Base-by-base conservation (phyloP, 1,284 basidiomycete species). In the Cryptococcus amylolentus region DNA sequence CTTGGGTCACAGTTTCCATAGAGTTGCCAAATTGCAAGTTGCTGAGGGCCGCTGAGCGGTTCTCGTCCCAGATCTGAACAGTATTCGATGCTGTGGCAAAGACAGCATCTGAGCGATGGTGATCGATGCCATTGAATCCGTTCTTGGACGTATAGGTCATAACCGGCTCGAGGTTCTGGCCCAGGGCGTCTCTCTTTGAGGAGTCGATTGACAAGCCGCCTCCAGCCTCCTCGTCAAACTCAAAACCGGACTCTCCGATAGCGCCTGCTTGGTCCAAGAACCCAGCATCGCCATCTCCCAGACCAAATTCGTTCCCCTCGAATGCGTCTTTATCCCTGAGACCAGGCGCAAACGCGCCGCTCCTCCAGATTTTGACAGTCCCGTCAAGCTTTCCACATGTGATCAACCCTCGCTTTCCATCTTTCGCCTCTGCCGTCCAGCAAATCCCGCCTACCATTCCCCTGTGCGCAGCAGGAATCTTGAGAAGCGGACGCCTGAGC, bases 21-120 rank as follows among this genome's bases (percentile, higher is more conserved):
- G 89, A 85, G 18, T 86, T 87, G 14, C 89, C 86, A 71, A 92
- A 91, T 10, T 87, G 86, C 62, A 96, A 80, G 65, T 90, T 86
- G 50, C 89, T 88, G 49, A 91, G 80, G 8, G 89, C 86, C 5
- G 86, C 84, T 58, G 77, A 77, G 86, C 91, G 91, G 47, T 88
- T 93, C 77, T 98, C 89, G 69, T 99, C 96, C 96, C 96, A 99
- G 65, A 98, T 83, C 74, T 98, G 95, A 12, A 99, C 93, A 27
- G 85, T 83, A 67, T 88, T 91, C 1, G 92, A 95, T 2, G 92
- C 93, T 0, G 95, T 96, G 0, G 93, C 95, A 67, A 99, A 99
- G 4, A 94, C 75, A 20, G 88, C 83, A 61, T 92, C 88, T 44
- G 84, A 84, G 47, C 88, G 84, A 73, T 98, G 96, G 71, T 98